Percentiles rank a stretch among this genome's conserved stretches.
phyloP scores from a whole-genome alignment of 176 grass and related monocot genomes.

The Neostapfia colusana region DNA sequence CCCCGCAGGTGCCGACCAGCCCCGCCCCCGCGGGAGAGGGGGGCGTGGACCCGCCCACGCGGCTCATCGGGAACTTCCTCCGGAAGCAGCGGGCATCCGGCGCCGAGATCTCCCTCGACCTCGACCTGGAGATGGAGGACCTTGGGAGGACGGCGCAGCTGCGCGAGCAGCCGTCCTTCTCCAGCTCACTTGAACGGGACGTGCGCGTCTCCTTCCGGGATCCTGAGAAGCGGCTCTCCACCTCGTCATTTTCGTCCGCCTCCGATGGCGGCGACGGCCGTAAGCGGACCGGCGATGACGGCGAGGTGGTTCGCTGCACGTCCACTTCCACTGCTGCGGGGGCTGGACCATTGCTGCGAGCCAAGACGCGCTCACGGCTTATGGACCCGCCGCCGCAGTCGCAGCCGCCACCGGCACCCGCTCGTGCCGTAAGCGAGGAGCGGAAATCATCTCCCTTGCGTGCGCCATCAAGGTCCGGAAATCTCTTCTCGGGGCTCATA shows the following conservation, averaged over 20 bases:
- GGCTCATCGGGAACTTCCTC: conserved; percentile 81
- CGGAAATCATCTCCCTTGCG: conserved; percentile 28
- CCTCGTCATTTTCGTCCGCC: conserved; percentile 26
- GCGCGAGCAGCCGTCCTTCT: conserved; percentile 37
- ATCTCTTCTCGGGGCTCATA: conserved; percentile 45
- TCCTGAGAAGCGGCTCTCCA: conserved; percentile 1
- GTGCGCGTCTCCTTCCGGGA: conserved; percentile 59
- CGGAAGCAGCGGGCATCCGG: conserved; percentile 62
- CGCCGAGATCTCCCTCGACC: conserved; percentile 53
- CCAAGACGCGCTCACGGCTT: conserved; percentile 80
- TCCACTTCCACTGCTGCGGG: conserved; percentile 47
- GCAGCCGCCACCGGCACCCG: not conserved
- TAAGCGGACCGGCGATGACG: conserved; percentile 21
- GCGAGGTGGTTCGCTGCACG: conserved; percentile 63
- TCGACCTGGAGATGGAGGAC: conserved; percentile 85
- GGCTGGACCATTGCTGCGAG: conserved; percentile 34
- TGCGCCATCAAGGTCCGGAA: conserved; percentile 45
- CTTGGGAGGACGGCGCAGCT: conserved; percentile 38
- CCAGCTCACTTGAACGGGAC: conserved; percentile 62
- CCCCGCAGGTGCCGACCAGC: not conserved
- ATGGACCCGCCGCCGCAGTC: conserved; percentile 64
- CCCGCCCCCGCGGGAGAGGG: not conserved
- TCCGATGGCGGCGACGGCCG: conserved; percentile 32
- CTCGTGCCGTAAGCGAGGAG: conserved; percentile 22
- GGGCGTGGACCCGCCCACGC: conserved; percentile 68